Evolutionary conservation across 805 yeast genomes (phyloP), one percentile per base, ranked within the genome.

Genomic region (Candida yuanshanica): DNA sequence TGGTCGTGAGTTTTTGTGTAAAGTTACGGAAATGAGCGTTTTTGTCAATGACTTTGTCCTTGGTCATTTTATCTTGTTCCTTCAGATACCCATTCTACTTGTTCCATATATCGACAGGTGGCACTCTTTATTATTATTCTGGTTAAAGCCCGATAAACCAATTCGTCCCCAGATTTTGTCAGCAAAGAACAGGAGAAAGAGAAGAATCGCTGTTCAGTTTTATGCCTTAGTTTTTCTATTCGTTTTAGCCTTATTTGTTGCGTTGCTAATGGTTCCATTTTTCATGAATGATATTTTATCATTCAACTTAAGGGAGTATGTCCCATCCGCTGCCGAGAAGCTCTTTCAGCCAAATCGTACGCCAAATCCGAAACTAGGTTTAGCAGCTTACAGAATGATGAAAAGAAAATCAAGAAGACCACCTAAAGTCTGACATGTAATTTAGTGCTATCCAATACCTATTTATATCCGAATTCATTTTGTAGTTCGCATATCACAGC

Each of bases 111-210:
- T 76, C 36, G 78, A 77, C 49, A 69, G 65, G 37, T 71, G 78
- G 72, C 87, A 80, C 52, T 72, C 83, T 0, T 55, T 72, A 51
- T 63, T 80, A 67, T 56, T 80, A 31, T 68, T 79, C 46, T 80
- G 86, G 86, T 58, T 79, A 35, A 70, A 67, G 39, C 79, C 81
- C 1, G 63, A 58, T 5, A 62, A 65, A 32, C 81, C 76, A 50
- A 54, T 76, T 2, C 63, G 76, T 8, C 70, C 75, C 4, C 68
- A 68, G 20, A 62, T 74, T 2, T 60, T 74, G 7, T 63, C 76
- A 2, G 59, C 66, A 16, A 69, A 61, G 43, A 69, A 74, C 41
- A 65, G 66, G 46, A 55, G 69, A 38, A 64, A 62, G 46, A 62
- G 70, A 32, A 59, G 69, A 35, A 45, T 55, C 5, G 54, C 60